A percentile compares a stretch with the other conserved stretches of the same genome.
Evolutionary conservation across 83 land plant genomes (phyloP).

Genomic region (Picea abies): DNA sequence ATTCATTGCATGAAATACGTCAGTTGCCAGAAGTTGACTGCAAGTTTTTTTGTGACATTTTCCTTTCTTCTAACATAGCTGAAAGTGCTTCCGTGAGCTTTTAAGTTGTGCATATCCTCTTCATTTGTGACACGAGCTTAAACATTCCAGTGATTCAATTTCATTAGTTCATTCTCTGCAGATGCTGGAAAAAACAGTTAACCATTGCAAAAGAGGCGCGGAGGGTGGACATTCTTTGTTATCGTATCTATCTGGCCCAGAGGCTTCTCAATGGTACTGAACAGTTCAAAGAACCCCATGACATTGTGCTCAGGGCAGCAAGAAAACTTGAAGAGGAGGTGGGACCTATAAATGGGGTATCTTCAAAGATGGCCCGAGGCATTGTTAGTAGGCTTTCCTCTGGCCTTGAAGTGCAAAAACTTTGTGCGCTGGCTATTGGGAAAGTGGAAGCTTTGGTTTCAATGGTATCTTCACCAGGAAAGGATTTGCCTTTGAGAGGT

Average conservation of each 20-base stretch:
- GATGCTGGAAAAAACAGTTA: conserved; percentile 90
- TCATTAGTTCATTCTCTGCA: conserved; percentile 20
- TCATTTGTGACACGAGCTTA: neutral
- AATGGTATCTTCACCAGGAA: conserved; percentile 13
- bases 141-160: conserved; percentile 3
- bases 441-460: conserved; percentile 56
- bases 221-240: conserved; percentile 75
- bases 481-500: conserved; percentile 30
- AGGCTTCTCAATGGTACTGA: conserved; percentile 78
- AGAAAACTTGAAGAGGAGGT: conserved; percentile 73
- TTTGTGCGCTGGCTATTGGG: conserved; percentile 61
- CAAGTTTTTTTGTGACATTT: neutral
- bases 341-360: conserved; percentile 71
- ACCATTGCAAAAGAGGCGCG: conserved; percentile 79
- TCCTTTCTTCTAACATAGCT: neutral
- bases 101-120: neutral
- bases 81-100: neutral
- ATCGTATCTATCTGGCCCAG: conserved; percentile 67
- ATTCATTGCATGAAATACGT: too few species aligned
- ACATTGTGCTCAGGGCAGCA: conserved; percentile 52
- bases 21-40: neutral
- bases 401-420: conserved; percentile 60
- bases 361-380: conserved; percentile 74
- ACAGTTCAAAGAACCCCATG: conserved; percentile 53
- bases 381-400: conserved; percentile 82